Conservation (phyloP, 2,329 filamentous ascomycete species). For the Cladophialophora immunda region DNA sequence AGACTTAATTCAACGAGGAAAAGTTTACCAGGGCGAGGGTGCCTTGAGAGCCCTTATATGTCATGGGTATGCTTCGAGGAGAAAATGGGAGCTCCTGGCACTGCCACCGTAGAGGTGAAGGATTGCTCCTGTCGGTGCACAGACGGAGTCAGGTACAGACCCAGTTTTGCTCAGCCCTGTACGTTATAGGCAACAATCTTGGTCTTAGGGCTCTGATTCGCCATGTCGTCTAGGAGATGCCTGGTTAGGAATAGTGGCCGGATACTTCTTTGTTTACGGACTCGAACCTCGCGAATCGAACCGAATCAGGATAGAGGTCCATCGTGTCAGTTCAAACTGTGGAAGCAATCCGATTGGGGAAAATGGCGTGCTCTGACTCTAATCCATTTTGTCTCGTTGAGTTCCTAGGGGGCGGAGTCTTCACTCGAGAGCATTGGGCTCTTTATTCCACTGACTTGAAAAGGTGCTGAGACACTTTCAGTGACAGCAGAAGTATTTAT, state of each 20-base stretch:
- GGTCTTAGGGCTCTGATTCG: neutral
- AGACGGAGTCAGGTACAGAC: neutral
- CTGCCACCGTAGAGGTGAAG: neutral
- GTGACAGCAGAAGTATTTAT: neutral
- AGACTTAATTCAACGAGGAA: constrained; percentile 2
- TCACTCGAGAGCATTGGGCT: neutral
- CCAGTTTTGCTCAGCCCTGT: neutral
- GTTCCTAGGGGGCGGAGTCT: no score
- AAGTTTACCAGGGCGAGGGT: constrained; percentile 2
- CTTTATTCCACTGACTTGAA: constrained; percentile 1
- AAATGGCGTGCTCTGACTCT: no score
- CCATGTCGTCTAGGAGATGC: neutral
- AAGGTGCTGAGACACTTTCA: neutral
- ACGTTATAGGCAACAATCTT: neutral
- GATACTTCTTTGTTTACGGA: neutral
- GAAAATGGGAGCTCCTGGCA: constrained; percentile 5
- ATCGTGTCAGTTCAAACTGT: constrained; percentile 4
- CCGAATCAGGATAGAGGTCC: neutral
- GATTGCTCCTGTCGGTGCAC: neutral
- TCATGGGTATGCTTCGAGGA: neutral
- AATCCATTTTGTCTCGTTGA: no score
- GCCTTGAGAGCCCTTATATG: constrained; percentile 1
- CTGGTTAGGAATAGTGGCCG: constrained; percentile 5
- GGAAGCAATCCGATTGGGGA: no score
- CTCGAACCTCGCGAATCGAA: neutral